phyloP scores from a whole-genome alignment of 495 filamentous ascomycete species.

The Chaetomium fimeti region DNA sequence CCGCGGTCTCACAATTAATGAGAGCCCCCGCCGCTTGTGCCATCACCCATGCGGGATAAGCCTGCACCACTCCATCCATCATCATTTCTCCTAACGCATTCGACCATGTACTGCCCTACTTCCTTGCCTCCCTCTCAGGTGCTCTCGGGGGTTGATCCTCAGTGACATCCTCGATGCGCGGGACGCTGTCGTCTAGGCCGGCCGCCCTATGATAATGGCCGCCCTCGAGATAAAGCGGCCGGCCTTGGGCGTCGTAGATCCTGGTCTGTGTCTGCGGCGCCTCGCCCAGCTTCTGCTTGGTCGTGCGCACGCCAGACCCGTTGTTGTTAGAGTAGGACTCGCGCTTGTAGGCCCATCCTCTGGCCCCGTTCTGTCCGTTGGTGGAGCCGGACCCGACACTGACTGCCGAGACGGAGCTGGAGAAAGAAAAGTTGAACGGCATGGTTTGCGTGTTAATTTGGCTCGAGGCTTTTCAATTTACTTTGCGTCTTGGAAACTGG shows the following conservation, averaged over 20 bases:
- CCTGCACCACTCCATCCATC: too few species aligned
- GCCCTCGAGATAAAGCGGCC: not conserved
- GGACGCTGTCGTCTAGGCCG: not conserved
- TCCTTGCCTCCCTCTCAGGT: not conserved
- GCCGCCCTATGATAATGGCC: not conserved
- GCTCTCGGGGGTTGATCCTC: not conserved
- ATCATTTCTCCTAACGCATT: too few species aligned
- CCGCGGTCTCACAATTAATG: too few species aligned
- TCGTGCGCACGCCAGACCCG: not conserved
- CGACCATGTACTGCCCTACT: not conserved
- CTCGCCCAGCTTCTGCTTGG: not conserved
- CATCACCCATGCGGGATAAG: too few species aligned
- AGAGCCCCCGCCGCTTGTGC: too few species aligned
- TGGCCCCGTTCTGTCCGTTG: not conserved
- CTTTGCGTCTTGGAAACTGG: too few species aligned
- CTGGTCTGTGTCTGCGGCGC: not conserved
- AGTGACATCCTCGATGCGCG: not conserved
- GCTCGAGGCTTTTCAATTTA: too few species aligned
- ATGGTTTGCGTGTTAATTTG: not conserved
- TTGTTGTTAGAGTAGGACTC: not conserved
- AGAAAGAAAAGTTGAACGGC: not conserved
- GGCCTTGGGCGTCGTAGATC: not conserved
- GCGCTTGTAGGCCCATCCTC: not conserved
- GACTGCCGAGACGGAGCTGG: not conserved
- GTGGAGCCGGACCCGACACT: not conserved